Evolutionary conservation across 371 early-diverging fungal species (phyloP).

Genomic region (Syncephalastrum sp.): DNA sequence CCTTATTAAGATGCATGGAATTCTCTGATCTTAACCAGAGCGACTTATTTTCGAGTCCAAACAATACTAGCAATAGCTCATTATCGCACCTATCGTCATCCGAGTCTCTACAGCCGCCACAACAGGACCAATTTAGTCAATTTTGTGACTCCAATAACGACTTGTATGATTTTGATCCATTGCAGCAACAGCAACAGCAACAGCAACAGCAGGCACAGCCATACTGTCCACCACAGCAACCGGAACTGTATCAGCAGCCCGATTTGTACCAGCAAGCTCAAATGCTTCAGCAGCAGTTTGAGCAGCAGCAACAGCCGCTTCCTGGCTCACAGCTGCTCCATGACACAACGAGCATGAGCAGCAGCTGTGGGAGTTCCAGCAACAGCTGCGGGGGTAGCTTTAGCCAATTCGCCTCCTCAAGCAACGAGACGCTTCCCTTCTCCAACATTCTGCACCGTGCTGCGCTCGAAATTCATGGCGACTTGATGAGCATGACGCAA

Average conservation of each 20-base stretch:
- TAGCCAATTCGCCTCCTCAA: background rate
- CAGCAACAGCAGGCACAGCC: constrained; percentile 1
- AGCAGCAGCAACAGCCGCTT: constrained; percentile 10
- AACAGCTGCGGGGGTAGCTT: background rate
- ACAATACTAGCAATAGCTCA: too few species aligned
- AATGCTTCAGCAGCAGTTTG: constrained; percentile 11
- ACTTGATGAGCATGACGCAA: constrained; percentile 59
- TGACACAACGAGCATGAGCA: background rate
- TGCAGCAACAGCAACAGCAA: constrained; percentile 7
- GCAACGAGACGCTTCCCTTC: constrained; percentile 30
- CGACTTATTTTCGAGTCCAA: too few species aligned
- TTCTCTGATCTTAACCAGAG: too few species aligned
- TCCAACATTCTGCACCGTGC: constrained; percentile 69
- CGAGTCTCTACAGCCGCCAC: background rate
- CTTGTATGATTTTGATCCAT: background rate
- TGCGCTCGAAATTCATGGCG: constrained; percentile 62
- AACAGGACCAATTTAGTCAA: background rate
- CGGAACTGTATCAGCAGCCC: background rate
- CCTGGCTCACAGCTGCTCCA: background rate
- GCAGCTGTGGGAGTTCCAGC: background rate
- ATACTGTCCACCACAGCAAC: constrained; percentile 7
- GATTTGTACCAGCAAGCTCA: constrained; percentile 8
- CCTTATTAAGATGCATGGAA: too few species aligned
- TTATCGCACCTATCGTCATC: too few species aligned
- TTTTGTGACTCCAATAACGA: background rate